phyloP scores from a whole-genome alignment of 164 flowering plant genomes.

The Aristolochia contorta region DNA sequence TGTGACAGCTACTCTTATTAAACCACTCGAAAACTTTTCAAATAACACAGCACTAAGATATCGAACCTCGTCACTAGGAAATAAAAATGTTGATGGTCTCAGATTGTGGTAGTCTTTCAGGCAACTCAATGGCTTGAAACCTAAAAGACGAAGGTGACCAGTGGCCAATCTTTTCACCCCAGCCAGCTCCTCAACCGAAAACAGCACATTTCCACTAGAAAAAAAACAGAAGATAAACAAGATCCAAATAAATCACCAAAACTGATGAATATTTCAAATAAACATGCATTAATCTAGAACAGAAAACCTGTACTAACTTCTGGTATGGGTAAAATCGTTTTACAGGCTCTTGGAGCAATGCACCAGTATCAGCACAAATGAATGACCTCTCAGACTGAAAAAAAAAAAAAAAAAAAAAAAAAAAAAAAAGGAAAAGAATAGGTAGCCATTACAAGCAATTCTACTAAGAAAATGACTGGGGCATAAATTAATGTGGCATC shows the following conservation, averaged over 20 bases:
- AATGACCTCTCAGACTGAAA: conserved; percentile 76
- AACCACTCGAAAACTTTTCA: not conserved
- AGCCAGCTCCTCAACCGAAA: conserved; percentile 63
- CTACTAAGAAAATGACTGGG: not conserved
- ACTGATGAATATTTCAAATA: too few relatives aligned
- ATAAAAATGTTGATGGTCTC: conserved; percentile 85
- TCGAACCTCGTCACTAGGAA: conserved; percentile 81
- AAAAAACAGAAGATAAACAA: conserved; percentile 7
- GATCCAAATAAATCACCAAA: too few relatives aligned
- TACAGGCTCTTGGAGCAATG: conserved; percentile 49
- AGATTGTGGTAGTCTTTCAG: conserved; percentile 84
- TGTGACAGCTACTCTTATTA: not conserved
- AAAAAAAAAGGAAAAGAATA: too few relatives aligned
- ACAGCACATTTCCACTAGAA: conserved; percentile 49
- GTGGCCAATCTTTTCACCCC: conserved; percentile 62
- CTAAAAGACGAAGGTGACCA: conserved; percentile 72
- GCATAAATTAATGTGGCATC: not conserved
- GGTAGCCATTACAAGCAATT: not conserved
- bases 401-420: conserved; percentile 18
- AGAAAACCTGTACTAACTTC: conserved; percentile 28
- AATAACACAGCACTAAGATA: not conserved
- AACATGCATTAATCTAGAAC: too few relatives aligned
- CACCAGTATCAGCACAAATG: conserved; percentile 90
- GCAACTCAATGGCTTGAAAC: conserved; percentile 90
- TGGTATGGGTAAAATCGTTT: conserved; percentile 58